Evolutionary conservation across 2,329 filamentous ascomycete genomes (phyloP).

Genomic region (Xylariaceae sp.): DNA sequence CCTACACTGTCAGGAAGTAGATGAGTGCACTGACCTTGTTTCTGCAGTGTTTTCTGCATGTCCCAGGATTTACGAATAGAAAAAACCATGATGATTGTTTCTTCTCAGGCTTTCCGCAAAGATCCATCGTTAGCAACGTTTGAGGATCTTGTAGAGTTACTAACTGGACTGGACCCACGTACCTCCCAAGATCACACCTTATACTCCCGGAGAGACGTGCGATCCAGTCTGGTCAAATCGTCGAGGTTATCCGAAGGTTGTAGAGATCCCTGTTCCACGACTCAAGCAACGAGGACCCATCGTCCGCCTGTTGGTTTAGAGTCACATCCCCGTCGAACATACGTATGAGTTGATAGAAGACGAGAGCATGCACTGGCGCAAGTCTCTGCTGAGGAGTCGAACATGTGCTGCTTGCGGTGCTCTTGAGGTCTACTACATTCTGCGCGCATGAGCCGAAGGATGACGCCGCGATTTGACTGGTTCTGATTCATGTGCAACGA

Average conservation of each 20-base stretch:
- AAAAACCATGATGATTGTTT: conserved; percentile 33
- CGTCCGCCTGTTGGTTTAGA: conserved; percentile 38
- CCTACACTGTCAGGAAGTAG: conserved; percentile 21
- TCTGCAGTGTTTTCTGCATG: conserved; percentile 25
- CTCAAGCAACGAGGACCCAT: conserved; percentile 34
- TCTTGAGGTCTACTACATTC: conserved; percentile 34
- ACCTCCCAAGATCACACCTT: conserved; percentile 42
- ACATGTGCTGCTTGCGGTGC: conserved; percentile 25
- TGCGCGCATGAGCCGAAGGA: conserved; percentile 38
- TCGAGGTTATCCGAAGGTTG: conserved; percentile 34
- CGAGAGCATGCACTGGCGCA: conserved; percentile 40
- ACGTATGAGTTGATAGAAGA: conserved; percentile 39
- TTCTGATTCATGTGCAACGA: conserved; percentile 37
- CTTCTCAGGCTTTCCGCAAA: conserved; percentile 40
- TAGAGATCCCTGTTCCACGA: conserved; percentile 36
- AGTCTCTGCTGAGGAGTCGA: conserved; percentile 37
- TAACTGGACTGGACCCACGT: conserved; percentile 24
- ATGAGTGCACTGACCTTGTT: conserved; percentile 20
- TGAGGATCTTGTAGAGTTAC: not conserved
- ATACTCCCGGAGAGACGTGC: conserved; percentile 25
- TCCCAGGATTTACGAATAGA: conserved; percentile 32
- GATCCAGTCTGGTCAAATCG: conserved; percentile 21
- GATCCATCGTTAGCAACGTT: conserved; percentile 33
- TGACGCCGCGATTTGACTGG: conserved; percentile 35
- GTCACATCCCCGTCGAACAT: conserved; percentile 42